These are phyloP conservation scores for Mucor circinelloides DNA, from an alignment of 371 early-diverging fungal species.

Conservation along the genomic window DNA sequence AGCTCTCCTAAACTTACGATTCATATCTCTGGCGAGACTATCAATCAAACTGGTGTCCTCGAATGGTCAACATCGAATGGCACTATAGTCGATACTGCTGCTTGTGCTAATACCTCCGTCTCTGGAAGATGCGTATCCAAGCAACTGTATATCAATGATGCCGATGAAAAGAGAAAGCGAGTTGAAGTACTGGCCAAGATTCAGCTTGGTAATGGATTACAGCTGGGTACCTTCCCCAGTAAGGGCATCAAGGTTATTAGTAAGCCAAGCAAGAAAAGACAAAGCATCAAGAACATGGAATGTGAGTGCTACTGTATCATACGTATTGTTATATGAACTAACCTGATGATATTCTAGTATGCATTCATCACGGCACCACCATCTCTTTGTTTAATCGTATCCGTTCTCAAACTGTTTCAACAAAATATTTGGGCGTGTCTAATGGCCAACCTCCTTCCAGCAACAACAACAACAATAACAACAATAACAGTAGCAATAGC, in stretches of 20 bases:
- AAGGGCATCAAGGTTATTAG: conserved; percentile 84
- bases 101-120: conserved; percentile 35
- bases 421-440: conserved; percentile 75
- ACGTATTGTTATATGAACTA: conserved; percentile 33
- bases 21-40: conserved; percentile 50
- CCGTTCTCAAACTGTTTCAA: conserved; percentile 85
- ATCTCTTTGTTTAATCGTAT: conserved; percentile 84
- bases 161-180: conserved; percentile 80
- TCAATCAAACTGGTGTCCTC: conserved; percentile 41
- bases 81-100: conserved; percentile 30
- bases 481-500: conserved; percentile 47
- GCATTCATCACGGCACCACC: conserved; percentile 82
- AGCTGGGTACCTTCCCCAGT: conserved; percentile 71
- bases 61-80: conserved; percentile 48
- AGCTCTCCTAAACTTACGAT: conserved; percentile 46
- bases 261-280: conserved; percentile 85
- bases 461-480: neutral
- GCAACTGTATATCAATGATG: conserved; percentile 83
- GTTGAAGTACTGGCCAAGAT: conserved; percentile 76
- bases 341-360: conserved; percentile 38
- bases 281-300: conserved; percentile 85
- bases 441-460: conserved; percentile 41
- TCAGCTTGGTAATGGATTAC: conserved; percentile 63
- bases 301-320: conserved; percentile 34
- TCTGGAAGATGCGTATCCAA: conserved; percentile 63